phyloP scores from a whole-genome alignment of 257 asterid genomes.

The Solanum virginianum region DNA sequence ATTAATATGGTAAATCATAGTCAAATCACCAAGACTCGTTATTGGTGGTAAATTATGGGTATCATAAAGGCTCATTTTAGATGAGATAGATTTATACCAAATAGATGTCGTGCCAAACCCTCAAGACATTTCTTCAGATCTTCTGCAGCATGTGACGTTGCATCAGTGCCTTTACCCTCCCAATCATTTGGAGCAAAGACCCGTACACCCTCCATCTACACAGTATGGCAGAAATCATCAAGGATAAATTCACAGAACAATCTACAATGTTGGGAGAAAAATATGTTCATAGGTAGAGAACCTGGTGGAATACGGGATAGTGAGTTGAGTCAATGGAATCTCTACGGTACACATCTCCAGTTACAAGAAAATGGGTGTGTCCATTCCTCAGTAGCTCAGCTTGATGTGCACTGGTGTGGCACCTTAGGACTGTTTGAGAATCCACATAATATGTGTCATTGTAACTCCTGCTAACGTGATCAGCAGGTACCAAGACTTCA shows the following conservation, averaged over 20 bases:
- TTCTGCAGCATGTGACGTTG: slow-evolving; percentile 67
- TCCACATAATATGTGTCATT: slow-evolving; percentile 92
- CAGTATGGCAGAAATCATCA: background rate
- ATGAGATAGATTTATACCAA: slow-evolving; percentile 29
- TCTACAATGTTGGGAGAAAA: background rate
- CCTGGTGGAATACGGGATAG: slow-evolving; percentile 99
- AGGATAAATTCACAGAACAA: background rate
- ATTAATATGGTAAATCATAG: background rate
- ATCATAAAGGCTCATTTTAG: background rate
- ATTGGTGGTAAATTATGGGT: background rate
- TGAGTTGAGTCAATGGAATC: slow-evolving; percentile 94
- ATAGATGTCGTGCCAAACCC: slow-evolving; percentile 80
- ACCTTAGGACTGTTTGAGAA: slow-evolving; percentile 84
- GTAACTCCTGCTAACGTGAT: slow-evolving; percentile 70
- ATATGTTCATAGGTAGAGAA: background rate
- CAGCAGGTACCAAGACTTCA: slow-evolving; percentile 94
- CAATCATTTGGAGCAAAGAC: slow-evolving; percentile 64
- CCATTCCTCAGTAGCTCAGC: slow-evolving; percentile 72
- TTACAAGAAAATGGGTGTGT: slow-evolving; percentile 66
- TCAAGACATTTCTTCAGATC: slow-evolving; percentile 91
- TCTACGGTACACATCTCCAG: slow-evolving; percentile 95
- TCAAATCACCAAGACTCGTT: background rate
- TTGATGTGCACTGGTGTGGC: slow-evolving; percentile 99
- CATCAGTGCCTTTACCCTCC: slow-evolving; percentile 69
- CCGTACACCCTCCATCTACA: slow-evolving; percentile 98